Evolutionary conservation across 2,329 filamentous ascomycete genomes (phyloP), one percentile per base, ranked within the genome.

Genomic region (Hymenoscyphus linearis): DNA sequence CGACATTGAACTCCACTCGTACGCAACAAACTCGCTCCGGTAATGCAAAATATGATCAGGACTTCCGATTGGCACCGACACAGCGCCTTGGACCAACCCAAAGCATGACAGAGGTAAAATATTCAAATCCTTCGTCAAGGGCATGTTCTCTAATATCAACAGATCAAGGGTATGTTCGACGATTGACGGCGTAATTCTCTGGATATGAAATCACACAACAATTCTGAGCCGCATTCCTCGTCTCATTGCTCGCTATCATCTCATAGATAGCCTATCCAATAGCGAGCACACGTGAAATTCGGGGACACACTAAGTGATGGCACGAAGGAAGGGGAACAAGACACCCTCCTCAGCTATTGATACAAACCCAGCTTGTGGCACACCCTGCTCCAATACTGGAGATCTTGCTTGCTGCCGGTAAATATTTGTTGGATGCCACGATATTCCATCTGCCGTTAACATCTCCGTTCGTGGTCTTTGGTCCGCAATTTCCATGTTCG

Each of bases 401-500:
- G 60, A 91, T 84, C 22, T 76, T 76, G 60, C 77, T 79, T 10
- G 75, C 77, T 4, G 79, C 72, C 16, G 81, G 79, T 44, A 86
- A 76, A 70, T 80, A 80, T 65, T 79, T 80, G 58, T 79, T 77
- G 53, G 85, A 82, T 25, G 82, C 81, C 70, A 96, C 83, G 62
- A 84, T 76, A 71, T 88, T 92, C 79, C 83, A 90, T 62, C 79
- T 80, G 10, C 83, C 87, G 65, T 87, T 88, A 53, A 92, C 85
- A 74, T 90, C 84, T 56, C 85, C 85, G 64, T 82, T 77, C 64
- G 85, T 84, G 13, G 77, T 78, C 50, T 82, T 78, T 37, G 85
- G 83, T 2, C 95, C 95, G 73, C 95, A 99, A 73, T 99, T 99
- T 1, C 95, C 95, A 76, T 99, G 95, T 75, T 98, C 93, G 1